Evolutionary conservation across 148 eudicot species (phyloP), one percentile per base, ranked within the genome.

Genomic region (Chenopodium album): DNA sequence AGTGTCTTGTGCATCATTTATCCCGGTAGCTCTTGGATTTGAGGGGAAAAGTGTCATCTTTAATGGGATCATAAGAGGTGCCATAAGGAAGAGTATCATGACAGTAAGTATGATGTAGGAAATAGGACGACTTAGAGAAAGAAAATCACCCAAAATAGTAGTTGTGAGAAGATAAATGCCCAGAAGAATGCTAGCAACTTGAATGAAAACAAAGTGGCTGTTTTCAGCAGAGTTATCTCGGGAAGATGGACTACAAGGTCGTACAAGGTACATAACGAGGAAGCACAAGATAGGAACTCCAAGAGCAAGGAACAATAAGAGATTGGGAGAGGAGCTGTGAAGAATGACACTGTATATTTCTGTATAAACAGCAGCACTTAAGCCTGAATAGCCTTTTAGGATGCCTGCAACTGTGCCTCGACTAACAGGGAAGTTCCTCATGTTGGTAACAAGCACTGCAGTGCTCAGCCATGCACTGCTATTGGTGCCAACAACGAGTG

Each of bases 341-440:
- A 93, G 94, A 66, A 89, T 71, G 54, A 92, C 67, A 11, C 87
- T 82, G 56, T 86, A 95, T 26, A 95, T 73, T 85, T 94, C 99
- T 2, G 98, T 92, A 46, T 82, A 93, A 50, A 95, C 94, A 64
- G 96, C 92, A 14, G 97, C 97, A 82, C 98, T 93, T 47, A 95
- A 84, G 63, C 98, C 99, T 12, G 80, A 85, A 64, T 93, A 93
- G 67, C 99, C 99, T 86, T 93, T 95, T 19, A 95, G 89, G 66
- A 93, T 90, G 72, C 99, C 94, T 0, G 98, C 96, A 48, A 95
- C 93, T 0, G 94, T 92, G 73, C 98, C 98, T 74, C 97, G 82
- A 64, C 89, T 92, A 67, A 86, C 77, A 52, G 98, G 98, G 76
- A 95, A 95, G 81, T 95, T 95, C 80, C 92, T 90, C 97, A 95